phyloP scores from a whole-genome alignment of 2,329 filamentous ascomycete genomes.

The Thermomyces lanuginosus region DNA sequence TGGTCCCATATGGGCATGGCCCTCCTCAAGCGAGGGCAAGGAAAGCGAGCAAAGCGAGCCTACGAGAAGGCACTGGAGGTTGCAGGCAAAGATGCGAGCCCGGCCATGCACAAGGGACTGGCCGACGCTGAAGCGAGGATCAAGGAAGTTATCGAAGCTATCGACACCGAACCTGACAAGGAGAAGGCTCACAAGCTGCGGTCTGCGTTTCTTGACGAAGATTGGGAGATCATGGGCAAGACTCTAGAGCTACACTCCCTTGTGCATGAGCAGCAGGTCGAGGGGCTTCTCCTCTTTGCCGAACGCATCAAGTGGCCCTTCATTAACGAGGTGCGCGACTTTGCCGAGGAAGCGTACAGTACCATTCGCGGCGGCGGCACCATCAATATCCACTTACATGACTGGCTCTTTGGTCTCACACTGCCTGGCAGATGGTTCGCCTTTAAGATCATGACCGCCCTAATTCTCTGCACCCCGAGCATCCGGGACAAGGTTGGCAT shows the following conservation, averaged over 20 bases:
- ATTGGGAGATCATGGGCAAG: neutral
- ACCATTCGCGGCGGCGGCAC: constrained; percentile 1
- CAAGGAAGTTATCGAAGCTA: no score
- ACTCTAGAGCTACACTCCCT: constrained; percentile 4
- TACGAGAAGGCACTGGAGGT: no score
- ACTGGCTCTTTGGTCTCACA: constrained; percentile 9
- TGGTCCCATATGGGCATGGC: no score
- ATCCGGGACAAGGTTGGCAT: constrained; percentile 1
- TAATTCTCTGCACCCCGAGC: constrained; percentile 6
- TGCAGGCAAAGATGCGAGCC: no score
- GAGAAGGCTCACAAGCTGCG: no score
- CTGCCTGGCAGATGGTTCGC: constrained; percentile 7
- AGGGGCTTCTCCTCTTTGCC: constrained; percentile 13
- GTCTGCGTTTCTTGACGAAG: constrained; percentile 1
- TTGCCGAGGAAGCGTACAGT: constrained; percentile 8
- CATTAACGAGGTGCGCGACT: constrained; percentile 9
- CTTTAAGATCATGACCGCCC: constrained; percentile 6
- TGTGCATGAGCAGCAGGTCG: constrained; percentile 9
- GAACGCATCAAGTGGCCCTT: constrained; percentile 12
- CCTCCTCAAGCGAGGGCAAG: no score
- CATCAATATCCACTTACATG: constrained; percentile 4
- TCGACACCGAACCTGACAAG: no score
- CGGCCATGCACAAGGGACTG: no score
- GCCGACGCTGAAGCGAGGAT: no score
- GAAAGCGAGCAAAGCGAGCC: no score